Base-by-base conservation (phyloP, 352 stramenopile genomes). In the Phytophthora podocarpi region DNA sequence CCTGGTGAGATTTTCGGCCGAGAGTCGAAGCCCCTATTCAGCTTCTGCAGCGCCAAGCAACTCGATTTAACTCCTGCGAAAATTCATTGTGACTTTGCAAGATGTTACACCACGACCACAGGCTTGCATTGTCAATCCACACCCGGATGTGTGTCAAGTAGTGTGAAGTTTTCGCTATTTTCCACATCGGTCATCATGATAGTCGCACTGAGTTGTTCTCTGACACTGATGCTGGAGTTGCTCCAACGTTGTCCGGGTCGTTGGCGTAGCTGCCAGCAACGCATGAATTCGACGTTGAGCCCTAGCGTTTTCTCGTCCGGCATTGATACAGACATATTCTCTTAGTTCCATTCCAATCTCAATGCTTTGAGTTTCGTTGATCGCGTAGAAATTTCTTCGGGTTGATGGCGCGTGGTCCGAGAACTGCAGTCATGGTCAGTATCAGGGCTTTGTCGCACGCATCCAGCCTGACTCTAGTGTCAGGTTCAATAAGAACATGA, bases 141-240 rank as follows among this genome's bases (percentile, higher is more conserved):
- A 18, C 16, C 1, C 40, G 18, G 13, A 52, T n/a, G 21, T 59
- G 39, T 8, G 26, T 5, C 3, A 43, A n/a, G 3, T 9, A 20
- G 2, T n/a, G 6, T 10, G 11, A 1, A 16, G 3, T n/a, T 5
- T 15, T 16, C 21, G 24, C 51, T 40, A 59, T 2, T 8, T 9
- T 11, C 39, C 51, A 39, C 39, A 59, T 9, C 16, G n/a, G n/a
- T n/a, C n/a, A n/a, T n/a, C n/a, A n/a, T n/a, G n/a, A 37, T 10
- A 59, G 4, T 20, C 10, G 51, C 37, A 36, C 51, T 51, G 10
- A 59, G 21, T 23, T 59, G 50, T 24, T 72, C 64, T 1, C 64
- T 23, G 1, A 58, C 39, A 28, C 64, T 72, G 20, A 72, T 72
- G 15, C 9, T 47, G 9, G 67, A 43, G 6, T n/a, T 10, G 5